These are phyloP conservation scores for Galerina marginata DNA, from an alignment of 768 basidiomycete species.

Conservation along the genomic window DNA sequence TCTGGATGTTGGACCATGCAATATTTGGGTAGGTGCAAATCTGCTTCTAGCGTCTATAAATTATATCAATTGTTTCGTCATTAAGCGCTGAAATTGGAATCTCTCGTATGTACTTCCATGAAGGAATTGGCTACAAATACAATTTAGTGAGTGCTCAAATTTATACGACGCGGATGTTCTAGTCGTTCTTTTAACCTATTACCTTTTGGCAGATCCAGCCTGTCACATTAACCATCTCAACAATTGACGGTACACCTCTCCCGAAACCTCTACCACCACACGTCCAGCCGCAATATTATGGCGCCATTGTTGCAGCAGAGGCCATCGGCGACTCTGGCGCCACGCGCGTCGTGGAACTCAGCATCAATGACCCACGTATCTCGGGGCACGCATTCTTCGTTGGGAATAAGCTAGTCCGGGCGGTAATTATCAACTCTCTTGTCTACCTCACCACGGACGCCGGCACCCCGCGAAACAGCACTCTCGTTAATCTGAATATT, in stretches of 20 bases:
- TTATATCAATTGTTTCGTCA: neutral
- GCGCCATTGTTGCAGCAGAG: constrained; percentile 63
- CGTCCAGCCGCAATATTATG: constrained; percentile 71
- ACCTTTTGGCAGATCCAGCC: constrained; percentile 61
- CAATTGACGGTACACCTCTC: constrained; percentile 57
- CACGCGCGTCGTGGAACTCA: constrained; percentile 51
- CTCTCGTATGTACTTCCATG: constrained; percentile 63
- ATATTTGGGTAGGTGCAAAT: constrained; percentile 51
- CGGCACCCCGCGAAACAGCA: constrained; percentile 38
- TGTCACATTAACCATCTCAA: constrained; percentile 58
- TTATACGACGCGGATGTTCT: neutral
- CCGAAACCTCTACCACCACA: constrained; percentile 57
- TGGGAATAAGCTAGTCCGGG: constrained; percentile 44
- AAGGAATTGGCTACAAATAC: constrained; percentile 76
- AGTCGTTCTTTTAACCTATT: neutral
- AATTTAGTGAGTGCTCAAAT: constrained; percentile 47
- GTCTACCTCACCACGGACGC: constrained; percentile 46
- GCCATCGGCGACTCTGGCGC: constrained; percentile 50
- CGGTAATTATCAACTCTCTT: constrained; percentile 63
- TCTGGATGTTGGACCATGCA: constrained; percentile 72
- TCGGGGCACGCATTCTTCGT: constrained; percentile 71
- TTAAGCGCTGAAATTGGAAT: constrained; percentile 54
- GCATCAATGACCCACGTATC: constrained; percentile 47
- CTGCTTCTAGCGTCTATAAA: neutral
- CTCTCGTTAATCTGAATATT: constrained; percentile 50